These are phyloP conservation scores for Hymenoscyphus linearis DNA, from an alignment of 2,329 filamentous ascomycete species.

Conservation along the genomic window DNA sequence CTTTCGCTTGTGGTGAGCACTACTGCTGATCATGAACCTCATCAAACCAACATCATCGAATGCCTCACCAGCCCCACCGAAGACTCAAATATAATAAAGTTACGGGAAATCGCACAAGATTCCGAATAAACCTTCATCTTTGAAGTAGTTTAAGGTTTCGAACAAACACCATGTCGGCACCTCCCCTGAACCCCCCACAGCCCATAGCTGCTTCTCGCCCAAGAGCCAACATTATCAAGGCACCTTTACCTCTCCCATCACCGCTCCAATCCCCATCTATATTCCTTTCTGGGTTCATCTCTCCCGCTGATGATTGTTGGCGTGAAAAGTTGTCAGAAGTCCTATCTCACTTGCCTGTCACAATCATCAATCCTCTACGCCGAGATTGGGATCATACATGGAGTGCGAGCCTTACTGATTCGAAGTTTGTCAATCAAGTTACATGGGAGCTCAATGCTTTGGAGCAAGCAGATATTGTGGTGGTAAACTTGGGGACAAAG, in stretches of 20 bases:
- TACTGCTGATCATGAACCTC: background rate
- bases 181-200: background rate
- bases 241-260: slow-evolving; percentile 14
- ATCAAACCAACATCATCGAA: background rate
- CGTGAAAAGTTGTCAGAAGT: slow-evolving; percentile 39
- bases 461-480: slow-evolving; percentile 47
- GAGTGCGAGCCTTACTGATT: slow-evolving; percentile 43
- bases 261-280: slow-evolving; percentile 31
- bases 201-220: background rate
- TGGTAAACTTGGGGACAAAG: slow-evolving; percentile 49
- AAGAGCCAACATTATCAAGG: slow-evolving; percentile 4
- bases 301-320: slow-evolving; percentile 37
- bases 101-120: background rate
- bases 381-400: slow-evolving; percentile 51
- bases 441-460: slow-evolving; percentile 58
- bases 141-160: background rate
- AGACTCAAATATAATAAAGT: background rate
- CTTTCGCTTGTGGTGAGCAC: background rate
- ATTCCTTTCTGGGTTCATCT: slow-evolving; percentile 57
- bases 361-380: slow-evolving; percentile 52
- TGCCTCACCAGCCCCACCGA: background rate
- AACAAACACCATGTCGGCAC: background rate
- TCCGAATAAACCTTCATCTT: background rate
- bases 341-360: slow-evolving; percentile 43
- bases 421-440: slow-evolving; percentile 48